A percentile compares a stretch with the other conserved stretches of the same genome.
Conservation (phyloP, 2,329 filamentous ascomycete genomes). For the Nemania serpens region DNA sequence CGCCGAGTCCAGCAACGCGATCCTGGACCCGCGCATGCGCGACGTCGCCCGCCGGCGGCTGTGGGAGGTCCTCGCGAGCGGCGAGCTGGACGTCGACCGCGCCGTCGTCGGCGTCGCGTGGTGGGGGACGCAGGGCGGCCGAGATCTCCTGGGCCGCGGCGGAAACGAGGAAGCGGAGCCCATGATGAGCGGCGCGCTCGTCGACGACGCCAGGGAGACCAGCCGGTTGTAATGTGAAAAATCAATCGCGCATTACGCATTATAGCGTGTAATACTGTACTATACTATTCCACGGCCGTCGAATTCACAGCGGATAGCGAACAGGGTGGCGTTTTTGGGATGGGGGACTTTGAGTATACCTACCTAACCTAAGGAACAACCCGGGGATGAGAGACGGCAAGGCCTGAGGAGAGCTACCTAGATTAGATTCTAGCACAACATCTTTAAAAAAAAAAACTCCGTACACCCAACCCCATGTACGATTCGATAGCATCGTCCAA, state of each 20-base stretch:
- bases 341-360: no score
- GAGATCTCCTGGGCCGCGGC: conserved; percentile 50
- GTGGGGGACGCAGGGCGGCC: conserved; percentile 72
- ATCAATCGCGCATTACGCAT: no score
- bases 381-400: not conserved
- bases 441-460: no score
- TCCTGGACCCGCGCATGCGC: conserved; percentile 66
- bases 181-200: conserved; percentile 63
- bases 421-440: no score
- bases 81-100: conserved; percentile 87
- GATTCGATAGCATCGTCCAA: no score
- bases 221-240: conserved; percentile 26
- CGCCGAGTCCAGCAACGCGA: conserved; percentile 67
- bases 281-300: not conserved
- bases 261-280: not conserved
- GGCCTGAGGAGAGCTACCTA: no score
- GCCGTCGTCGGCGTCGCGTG: conserved; percentile 79
- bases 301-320: not conserved
- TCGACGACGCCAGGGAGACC: conserved; percentile 38
- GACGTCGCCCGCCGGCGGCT: conserved; percentile 71
- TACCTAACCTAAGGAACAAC: no score
- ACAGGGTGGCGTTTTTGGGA: not conserved
- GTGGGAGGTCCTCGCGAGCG: conserved; percentile 77
- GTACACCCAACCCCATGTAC: no score
- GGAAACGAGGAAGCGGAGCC: conserved; percentile 33